These are phyloP conservation scores for Sanghuangporus sanghuang DNA, from an alignment of 1,284 basidiomycete genomes.

Conservation along the genomic window DNA sequence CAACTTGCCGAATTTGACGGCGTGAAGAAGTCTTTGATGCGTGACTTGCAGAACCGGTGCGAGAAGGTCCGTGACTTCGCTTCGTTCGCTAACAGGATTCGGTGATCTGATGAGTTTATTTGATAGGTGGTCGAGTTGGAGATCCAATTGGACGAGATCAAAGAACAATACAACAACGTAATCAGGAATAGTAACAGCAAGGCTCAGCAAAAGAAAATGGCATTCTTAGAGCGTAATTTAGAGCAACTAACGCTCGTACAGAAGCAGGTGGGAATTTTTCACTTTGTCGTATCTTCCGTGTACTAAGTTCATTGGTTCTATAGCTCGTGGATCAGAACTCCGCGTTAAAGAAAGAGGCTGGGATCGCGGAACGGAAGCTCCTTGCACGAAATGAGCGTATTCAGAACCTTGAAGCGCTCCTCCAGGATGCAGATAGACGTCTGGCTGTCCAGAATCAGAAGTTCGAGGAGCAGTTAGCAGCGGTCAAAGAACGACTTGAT, in stretches of 20 bases:
- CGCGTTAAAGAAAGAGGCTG: conserved; percentile 95
- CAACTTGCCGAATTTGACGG: conserved; percentile 98
- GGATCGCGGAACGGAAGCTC: conserved; percentile 94
- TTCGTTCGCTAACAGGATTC: neutral
- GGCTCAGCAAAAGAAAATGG: conserved; percentile 99
- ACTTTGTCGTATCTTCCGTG: conserved; percentile 9
- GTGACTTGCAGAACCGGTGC: conserved; percentile 97
- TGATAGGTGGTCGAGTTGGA: conserved; percentile 94
- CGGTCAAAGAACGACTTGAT: conserved; percentile 87
- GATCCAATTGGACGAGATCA: conserved; percentile 97
- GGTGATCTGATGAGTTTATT: neutral
- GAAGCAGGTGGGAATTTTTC: conserved; percentile 67
- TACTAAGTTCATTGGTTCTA: conserved; percentile 18
- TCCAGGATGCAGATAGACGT: conserved; percentile 92
- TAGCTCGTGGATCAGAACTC: conserved; percentile 99
- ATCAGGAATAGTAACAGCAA: conserved; percentile 97
- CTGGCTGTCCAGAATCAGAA: conserved; percentile 91
- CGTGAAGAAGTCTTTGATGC: conserved; percentile 98
- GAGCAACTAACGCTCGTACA: conserved; percentile 95
- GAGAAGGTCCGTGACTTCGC: conserved; percentile 72
- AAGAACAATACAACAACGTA: conserved; percentile 99
- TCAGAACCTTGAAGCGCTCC: conserved; percentile 86
- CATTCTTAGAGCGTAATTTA: conserved; percentile 94
- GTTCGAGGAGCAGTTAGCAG: conserved; percentile 89
- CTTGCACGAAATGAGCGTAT: conserved; percentile 97